Evolutionary conservation across 192 early-diverging fungal genomes (phyloP), one percentile per base, ranked within the genome.

Genomic region (Chytriomyces hyalinus): DNA sequence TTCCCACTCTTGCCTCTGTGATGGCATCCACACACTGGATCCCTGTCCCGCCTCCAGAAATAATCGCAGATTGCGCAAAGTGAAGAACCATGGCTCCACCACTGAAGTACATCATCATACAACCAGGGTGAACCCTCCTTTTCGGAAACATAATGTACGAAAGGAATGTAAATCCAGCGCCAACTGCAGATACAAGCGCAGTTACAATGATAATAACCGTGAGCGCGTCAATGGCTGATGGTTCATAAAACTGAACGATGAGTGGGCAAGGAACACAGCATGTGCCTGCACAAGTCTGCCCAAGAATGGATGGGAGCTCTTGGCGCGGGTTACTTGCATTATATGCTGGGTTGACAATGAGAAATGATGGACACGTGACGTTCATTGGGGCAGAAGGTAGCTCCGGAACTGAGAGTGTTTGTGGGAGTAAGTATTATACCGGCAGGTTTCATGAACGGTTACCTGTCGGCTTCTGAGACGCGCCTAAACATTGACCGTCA

Each of bases 131-230:
- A 8, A n/a, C 28, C 20, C 70, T n/a, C 20, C 36, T 11, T 43
- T 51, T 71, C 10, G 70, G 70, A 59, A 71, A 71, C 26, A 71
- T 22, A 2, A 59, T n/a, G 70, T 71, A 71, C 26, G 70, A 71
- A 17, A 71, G 10, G n/a, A 71, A 26, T 15, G 45, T 59, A 59
- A 71, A 57, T 9, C 13, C 22, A 59, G 70, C 11, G 2, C 70
- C 70, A 11, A 59, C 15, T 24, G 59, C 13, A 3, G 70, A 71
- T 10, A 71, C 7, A 9, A 71, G 9, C 9, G 8, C 28, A 8
- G 17, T 8, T 0, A 59, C 28, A 10, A 43, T 15, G 8, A 9
- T 59, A 9, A 59, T 15, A 17, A 59, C n/a, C 20, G 20, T 26
- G 17, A 59, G 20, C n/a, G 17, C 7, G 22, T 22, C 17, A n/a